A percentile compares a stretch with the other conserved stretches of the same genome.
These are phyloP conservation scores for Saururus chinensis DNA, from an alignment of 164 flowering plant genomes.

Conservation along the genomic window DNA sequence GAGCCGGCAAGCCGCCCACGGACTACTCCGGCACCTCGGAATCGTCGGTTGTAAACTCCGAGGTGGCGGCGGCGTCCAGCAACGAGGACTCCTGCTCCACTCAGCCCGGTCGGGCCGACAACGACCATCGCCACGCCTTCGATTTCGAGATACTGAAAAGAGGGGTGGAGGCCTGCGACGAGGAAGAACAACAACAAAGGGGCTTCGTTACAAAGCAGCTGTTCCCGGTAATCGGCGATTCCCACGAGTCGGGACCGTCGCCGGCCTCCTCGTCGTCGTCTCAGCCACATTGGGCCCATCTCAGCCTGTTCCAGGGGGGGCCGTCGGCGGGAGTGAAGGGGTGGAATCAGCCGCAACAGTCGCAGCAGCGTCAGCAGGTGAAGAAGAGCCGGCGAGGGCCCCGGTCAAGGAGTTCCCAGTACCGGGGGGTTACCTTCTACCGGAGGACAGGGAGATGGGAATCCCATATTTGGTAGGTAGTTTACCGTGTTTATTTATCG, in stretches of 20 bases:
- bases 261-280: constrained; percentile 12
- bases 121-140: constrained; percentile 16
- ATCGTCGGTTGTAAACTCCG: constrained; percentile 64
- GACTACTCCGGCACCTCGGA: constrained; percentile 51
- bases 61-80: constrained; percentile 18
- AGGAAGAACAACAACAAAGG: constrained; percentile 2
- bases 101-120: constrained; percentile 4
- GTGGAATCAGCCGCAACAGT: constrained; percentile 5
- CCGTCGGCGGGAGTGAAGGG: constrained; percentile 4
- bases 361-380: constrained; percentile 27
- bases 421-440: constrained; percentile 88
- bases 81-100: constrained; percentile 41
- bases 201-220: constrained; percentile 35
- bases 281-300: constrained; percentile 33
- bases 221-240: constrained; percentile 49
- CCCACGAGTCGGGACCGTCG: constrained; percentile 46
- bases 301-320: constrained; percentile 4
- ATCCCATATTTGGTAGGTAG: constrained; percentile 67
- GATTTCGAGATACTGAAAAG: constrained; percentile 35
- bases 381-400: constrained; percentile 91
- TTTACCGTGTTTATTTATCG: no score
- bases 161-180: neutral
- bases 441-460: constrained; percentile 94
- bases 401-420: constrained; percentile 91
- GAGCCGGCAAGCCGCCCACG: constrained; percentile 23